These are phyloP conservation scores for Avicennia marina DNA, from an alignment of 257 asterid genomes.

Conservation along the genomic window DNA sequence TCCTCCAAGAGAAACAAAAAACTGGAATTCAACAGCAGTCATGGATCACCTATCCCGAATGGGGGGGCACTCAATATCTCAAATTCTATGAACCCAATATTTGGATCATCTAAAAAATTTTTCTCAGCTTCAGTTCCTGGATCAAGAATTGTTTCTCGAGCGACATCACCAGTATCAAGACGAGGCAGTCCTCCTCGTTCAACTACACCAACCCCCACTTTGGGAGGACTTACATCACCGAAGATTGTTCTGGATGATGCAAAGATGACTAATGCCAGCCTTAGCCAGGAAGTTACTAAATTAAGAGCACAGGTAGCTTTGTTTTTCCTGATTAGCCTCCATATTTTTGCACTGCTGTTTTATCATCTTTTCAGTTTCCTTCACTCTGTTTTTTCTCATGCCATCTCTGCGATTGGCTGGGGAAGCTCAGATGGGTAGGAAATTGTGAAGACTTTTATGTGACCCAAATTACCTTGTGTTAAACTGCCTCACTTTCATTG, in stretches of 20 bases:
- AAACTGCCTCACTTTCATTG: slow-evolving; percentile 7
- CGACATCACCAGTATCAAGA: slow-evolving; percentile 95
- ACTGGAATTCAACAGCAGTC: slow-evolving; percentile 80
- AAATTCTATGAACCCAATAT: slow-evolving; percentile 79
- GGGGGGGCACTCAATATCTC: slow-evolving; percentile 84
- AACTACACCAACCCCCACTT: slow-evolving; percentile 94
- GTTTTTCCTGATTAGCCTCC: slow-evolving; percentile 12
- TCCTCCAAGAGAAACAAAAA: slow-evolving; percentile 78
- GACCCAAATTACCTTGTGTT: not conserved
- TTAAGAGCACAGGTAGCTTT: slow-evolving; percentile 80
- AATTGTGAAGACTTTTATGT: slow-evolving; percentile 8
- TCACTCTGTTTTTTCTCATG: not conserved
- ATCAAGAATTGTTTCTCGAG: slow-evolving; percentile 96
- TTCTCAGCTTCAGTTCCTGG: slow-evolving; percentile 99
- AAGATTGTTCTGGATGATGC: slow-evolving; percentile 62
- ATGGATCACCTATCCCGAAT: slow-evolving; percentile 90
- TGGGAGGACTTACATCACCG: slow-evolving; percentile 92
- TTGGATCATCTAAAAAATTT: slow-evolving; percentile 85
- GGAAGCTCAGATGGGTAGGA: slow-evolving; percentile 9
- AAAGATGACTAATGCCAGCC: slow-evolving; percentile 58
- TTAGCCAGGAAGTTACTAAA: slow-evolving; percentile 73
- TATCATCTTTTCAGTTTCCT: not conserved
- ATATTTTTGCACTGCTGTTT: not conserved
- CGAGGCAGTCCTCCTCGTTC: slow-evolving; percentile 97
- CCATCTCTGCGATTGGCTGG: not conserved